Evolutionary conservation across 164 flowering plant genomes (phyloP).

Genomic region (Stephania japonica): DNA sequence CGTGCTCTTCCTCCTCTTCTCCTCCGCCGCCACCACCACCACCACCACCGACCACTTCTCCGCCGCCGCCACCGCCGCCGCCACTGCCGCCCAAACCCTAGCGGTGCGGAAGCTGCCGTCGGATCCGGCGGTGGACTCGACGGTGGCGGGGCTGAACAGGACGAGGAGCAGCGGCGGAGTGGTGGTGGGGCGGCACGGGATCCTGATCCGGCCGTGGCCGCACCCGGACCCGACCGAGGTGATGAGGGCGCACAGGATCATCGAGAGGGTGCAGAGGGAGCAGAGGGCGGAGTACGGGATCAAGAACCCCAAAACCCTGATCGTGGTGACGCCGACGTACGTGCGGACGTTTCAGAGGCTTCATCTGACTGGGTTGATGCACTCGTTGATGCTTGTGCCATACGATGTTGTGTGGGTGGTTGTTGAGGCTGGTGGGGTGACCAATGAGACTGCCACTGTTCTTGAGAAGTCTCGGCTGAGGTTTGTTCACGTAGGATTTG

Average conservation of each 20-base stretch:
- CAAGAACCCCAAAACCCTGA: conserved; percentile 56
- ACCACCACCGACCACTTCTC: conserved; percentile 22
- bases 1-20: conserved; percentile 63
- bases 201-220: conserved; percentile 87
- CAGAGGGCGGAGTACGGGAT: conserved; percentile 73
- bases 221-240: conserved; percentile 85
- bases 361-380: conserved; percentile 86
- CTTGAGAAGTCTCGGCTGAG: conserved; percentile 50
- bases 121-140: conserved; percentile 2
- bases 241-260: conserved; percentile 74
- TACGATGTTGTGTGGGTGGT: conserved; percentile 83
- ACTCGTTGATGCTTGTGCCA: conserved; percentile 80
- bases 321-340: conserved; percentile 87
- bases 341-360: conserved; percentile 87
- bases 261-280: conserved; percentile 83
- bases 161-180: conserved; percentile 43
- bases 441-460: conserved; percentile 65
- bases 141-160: conserved; percentile 15
- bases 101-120: conserved; percentile 8
- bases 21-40: conserved; percentile 26
- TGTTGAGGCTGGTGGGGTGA: conserved; percentile 85
- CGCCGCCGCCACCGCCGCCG: conserved; percentile 15
- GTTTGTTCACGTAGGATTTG: conserved; percentile 57
- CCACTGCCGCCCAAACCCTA: conserved; percentile 4
- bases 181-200: conserved; percentile 95